Percentiles rank a stretch among this genome's conserved stretches.
Conservation (phyloP, 176 grass and related monocot species). For the Puccinellia tenuiflora region DNA sequence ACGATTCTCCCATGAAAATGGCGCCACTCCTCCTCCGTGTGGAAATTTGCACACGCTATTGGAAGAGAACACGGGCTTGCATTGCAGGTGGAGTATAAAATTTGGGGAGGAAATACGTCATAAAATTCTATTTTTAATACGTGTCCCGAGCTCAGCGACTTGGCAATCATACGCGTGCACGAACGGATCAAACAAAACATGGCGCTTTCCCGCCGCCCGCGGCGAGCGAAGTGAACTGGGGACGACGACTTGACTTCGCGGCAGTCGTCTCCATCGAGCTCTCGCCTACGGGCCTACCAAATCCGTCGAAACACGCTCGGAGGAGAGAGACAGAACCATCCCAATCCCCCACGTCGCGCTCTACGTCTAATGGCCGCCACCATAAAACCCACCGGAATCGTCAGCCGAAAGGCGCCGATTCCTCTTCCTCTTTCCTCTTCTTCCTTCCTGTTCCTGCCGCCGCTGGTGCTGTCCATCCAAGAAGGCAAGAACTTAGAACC, state of each 20-base stretch:
- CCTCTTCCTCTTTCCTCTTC: neutral
- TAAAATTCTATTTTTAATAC: too few species aligned
- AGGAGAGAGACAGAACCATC: neutral
- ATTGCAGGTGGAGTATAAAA: neutral
- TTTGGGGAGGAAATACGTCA: neutral
- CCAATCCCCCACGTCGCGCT: neutral
- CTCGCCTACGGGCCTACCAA: neutral
- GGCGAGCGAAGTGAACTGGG: neutral
- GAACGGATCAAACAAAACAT: neutral
- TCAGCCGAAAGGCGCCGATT: neutral
- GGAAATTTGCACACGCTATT: neutral
- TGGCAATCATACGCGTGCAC: neutral
- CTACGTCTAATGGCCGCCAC: neutral
- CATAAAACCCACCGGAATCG: neutral
- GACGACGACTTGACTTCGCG: neutral
- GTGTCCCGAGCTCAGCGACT: neutral
- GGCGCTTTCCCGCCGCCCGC: neutral
- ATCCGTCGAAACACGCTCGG: neutral
- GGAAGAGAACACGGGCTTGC: neutral
- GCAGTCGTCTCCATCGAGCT: neutral
- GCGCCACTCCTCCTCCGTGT: neutral
- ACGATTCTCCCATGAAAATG: neutral
- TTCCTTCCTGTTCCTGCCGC: neutral
- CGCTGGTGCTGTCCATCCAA: neutral
- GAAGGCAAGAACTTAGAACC: neutral